These are phyloP conservation scores for Colletotrichum sansevieriae DNA, from an alignment of 2,329 filamentous ascomycete genomes.

Conservation along the genomic window DNA sequence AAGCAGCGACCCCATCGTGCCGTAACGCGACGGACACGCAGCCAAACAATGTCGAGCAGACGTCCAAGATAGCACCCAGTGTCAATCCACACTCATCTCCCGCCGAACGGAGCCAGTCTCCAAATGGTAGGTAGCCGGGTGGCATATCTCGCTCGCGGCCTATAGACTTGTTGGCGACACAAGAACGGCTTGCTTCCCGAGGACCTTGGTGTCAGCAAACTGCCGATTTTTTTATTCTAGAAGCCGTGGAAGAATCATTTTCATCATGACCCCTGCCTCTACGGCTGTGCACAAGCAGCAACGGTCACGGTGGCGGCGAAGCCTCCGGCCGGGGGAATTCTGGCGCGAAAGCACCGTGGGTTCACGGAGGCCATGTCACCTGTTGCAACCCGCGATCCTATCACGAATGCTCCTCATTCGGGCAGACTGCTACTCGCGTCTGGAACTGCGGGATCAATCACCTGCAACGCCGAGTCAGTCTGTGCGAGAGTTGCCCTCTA, in stretches of 20 bases:
- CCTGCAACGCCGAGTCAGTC: constrained; percentile 27
- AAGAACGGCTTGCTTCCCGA: neutral
- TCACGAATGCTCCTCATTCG: neutral
- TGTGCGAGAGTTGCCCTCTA: constrained; percentile 23
- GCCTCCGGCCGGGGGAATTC: neutral
- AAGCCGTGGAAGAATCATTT: constrained; percentile 31
- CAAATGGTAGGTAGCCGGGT: constrained; percentile 34
- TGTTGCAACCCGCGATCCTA: neutral
- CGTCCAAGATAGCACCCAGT: constrained; percentile 23
- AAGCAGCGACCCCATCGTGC: constrained; percentile 17
- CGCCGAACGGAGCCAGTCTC: constrained; percentile 39
- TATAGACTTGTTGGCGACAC: constrained; percentile 11
- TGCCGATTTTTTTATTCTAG: constrained; percentile 26
- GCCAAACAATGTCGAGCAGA: constrained; percentile 31
- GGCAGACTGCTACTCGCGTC: neutral
- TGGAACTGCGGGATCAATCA: constrained; percentile 29
- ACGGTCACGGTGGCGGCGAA: constrained; percentile 10
- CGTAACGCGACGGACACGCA: constrained; percentile 29
- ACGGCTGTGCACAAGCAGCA: constrained; percentile 8
- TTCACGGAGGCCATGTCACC: neutral
- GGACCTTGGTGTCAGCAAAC: neutral
- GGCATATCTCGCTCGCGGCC: constrained; percentile 26
- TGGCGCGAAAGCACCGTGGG: neutral
- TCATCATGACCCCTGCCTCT: constrained; percentile 16
- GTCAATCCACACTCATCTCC: constrained; percentile 40